Base-by-base conservation (phyloP, 169 alveolate species). In the Eimeria falciformis region DNA sequence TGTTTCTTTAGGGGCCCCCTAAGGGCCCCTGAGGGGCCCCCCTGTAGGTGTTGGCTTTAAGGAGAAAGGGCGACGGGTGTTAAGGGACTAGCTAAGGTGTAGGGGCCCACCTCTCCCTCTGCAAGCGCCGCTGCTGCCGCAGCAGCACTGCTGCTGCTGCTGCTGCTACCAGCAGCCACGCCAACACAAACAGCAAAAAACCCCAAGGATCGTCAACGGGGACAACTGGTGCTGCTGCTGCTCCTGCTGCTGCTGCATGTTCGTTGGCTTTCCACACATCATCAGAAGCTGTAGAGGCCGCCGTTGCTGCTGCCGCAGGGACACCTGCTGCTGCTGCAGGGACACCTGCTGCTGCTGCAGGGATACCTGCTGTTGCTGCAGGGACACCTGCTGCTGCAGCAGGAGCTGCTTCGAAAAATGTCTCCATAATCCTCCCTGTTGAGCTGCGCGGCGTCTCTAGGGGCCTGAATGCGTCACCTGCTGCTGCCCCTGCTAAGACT, bases 91-190 rank as follows among this genome's bases (percentile, higher is more conserved):
- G 69, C 17, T 58, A 27, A 66, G 46, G 78, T 40, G n/a, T 7
- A 27, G 37, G 46, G 78, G 78, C 29, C 21, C 40, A 71, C 83
- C 56, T 29, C 17, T 71, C 83, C 14, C 27, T 53, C 83, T 71
- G 83, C 83, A 23, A 56, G 58, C 50, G 53, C 29, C 83, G 50
- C 56, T 71, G 53, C 56, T 37, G 83, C 83, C 83, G 83, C 56
- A 37, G 83, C 40, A 71, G 83, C 6, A 71, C 83, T 3, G 40
- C 58, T 21, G 58, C 83, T 37, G 83, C 83, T 12, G 56, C 83
- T 17, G 27, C 58, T 71, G 83, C 83, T 71, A 71, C 83, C 83
- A 71, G 55, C 56, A 71, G 27, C 83, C 83, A 71, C 9, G 83
- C 83, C 17, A 43, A 21, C 29, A 56, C 50, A 71, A 71, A 71